A percentile compares a stretch with the other conserved stretches of the same genome.
Conservation (phyloP, 2,329 filamentous ascomycete genomes). For the Epichloe uncinata region DNA sequence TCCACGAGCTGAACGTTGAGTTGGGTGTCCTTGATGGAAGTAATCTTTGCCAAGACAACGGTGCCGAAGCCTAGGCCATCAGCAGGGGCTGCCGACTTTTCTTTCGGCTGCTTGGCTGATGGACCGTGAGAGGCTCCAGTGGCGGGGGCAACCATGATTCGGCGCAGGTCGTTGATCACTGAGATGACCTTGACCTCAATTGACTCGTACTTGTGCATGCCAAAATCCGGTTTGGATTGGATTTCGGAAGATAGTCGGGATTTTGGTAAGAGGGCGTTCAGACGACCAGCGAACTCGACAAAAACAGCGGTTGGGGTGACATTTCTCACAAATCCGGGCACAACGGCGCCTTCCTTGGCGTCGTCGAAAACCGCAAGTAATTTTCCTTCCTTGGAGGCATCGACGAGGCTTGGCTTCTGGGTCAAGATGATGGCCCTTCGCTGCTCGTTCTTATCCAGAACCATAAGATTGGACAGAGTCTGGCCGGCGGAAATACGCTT, state of each 20-base stretch:
- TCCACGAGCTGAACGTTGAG: conserved; percentile 82
- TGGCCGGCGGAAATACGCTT: conserved; percentile 79
- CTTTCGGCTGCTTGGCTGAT: conserved; percentile 24
- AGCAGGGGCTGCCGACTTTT: conserved; percentile 27
- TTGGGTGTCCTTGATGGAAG: conserved; percentile 82
- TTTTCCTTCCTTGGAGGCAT: conserved; percentile 57
- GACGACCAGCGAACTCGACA: conserved; percentile 68
- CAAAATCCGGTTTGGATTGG: conserved; percentile 58
- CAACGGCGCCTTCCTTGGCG: conserved; percentile 51
- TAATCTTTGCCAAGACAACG: conserved; percentile 61
- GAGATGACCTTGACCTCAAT: conserved; percentile 59
- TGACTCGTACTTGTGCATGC: conserved; percentile 63
- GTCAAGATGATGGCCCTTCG: conserved; percentile 65
- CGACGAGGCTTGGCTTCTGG: conserved; percentile 70
- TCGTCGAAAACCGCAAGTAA: conserved; percentile 62
- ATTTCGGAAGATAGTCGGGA: conserved; percentile 61
- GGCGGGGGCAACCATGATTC: conserved; percentile 47
- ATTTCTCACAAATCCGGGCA: conserved; percentile 74
- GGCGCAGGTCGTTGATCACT: conserved; percentile 54
- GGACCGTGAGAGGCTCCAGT: conserved; percentile 35
- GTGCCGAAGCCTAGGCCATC: conserved; percentile 64
- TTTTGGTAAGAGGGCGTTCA: conserved; percentile 71
- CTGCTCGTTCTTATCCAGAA: conserved; percentile 73
- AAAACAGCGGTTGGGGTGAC: conserved; percentile 73
- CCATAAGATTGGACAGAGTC: conserved; percentile 64